Conservation (phyloP, 805 yeast species). For the Candida lessepsii region DNA sequence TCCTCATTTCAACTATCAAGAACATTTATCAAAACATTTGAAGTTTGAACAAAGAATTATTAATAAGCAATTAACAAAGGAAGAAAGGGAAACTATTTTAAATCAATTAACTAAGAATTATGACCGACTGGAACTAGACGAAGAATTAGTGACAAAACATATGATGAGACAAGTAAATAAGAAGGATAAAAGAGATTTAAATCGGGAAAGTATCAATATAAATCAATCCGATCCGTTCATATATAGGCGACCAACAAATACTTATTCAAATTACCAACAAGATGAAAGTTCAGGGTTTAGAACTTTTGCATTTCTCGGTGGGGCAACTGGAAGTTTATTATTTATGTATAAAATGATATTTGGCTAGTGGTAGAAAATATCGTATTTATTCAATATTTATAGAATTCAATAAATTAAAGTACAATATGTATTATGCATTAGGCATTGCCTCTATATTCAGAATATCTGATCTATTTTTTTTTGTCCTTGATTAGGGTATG, state of each 20-base stretch:
- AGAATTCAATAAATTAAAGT: neutral
- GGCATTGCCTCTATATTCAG: constrained; percentile 3
- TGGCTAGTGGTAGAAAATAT: constrained; percentile 4
- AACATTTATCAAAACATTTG: constrained; percentile 52
- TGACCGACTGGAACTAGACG: constrained; percentile 28
- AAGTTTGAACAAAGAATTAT: constrained; percentile 46
- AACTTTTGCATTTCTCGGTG: constrained; percentile 28
- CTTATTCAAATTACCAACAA: constrained; percentile 12
- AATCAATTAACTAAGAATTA: constrained; percentile 31
- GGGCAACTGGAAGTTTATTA: constrained; percentile 30
- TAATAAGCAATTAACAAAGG: constrained; percentile 28
- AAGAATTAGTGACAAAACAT: constrained; percentile 43
- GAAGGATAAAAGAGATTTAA: constrained; percentile 11
- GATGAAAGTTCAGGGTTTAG: constrained; percentile 22
- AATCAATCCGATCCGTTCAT: constrained; percentile 27
- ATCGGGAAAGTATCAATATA: constrained; percentile 10
- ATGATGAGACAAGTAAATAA: constrained; percentile 37
- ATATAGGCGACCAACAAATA: constrained; percentile 33
- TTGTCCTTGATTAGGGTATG: neutral
- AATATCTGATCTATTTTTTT: constrained; percentile 1
- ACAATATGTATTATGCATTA: constrained; percentile 10
- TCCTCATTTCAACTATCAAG: constrained; percentile 60
- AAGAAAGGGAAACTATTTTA: constrained; percentile 32
- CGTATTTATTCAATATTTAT: neutral
- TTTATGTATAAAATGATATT: constrained; percentile 24